Conservation (phyloP, 1,139 yeast genomes). For the Pneumocystis murina region DNA sequence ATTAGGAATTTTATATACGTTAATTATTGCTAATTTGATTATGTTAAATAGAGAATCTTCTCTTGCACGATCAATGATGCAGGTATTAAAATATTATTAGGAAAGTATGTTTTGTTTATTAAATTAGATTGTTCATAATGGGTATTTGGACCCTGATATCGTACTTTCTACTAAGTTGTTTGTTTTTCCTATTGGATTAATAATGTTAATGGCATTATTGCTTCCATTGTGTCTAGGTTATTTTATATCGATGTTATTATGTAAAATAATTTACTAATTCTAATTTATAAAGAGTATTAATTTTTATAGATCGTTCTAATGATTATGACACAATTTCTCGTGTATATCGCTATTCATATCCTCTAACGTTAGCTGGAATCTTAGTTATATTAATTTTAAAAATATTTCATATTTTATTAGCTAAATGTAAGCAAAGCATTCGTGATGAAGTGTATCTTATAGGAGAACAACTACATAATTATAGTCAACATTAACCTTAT, state of each 20-base stretch:
- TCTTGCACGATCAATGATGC: neutral
- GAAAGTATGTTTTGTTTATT: neutral
- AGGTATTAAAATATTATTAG: neutral
- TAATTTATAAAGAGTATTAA: slow-evolving; percentile 10
- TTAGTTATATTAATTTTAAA: slow-evolving; percentile 1
- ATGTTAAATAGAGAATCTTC: slow-evolving; percentile 5
- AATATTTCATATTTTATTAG: slow-evolving; percentile 10
- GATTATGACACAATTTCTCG: slow-evolving; percentile 8
- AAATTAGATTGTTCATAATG: slow-evolving; percentile 1
- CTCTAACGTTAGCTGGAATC: slow-evolving; percentile 7
- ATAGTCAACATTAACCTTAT: neutral
- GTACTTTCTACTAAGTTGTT: slow-evolving; percentile 3
- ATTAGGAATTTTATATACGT: slow-evolving; percentile 5
- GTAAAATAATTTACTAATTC: slow-evolving; percentile 8
- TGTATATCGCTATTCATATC: slow-evolving; percentile 11
- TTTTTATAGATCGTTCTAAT: slow-evolving; percentile 12
- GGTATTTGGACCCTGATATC: slow-evolving; percentile 9
- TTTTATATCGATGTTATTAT: slow-evolving; percentile 1
- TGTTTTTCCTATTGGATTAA: slow-evolving; percentile 4
- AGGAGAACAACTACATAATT: slow-evolving; percentile 24
- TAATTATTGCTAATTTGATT: slow-evolving; percentile 4
- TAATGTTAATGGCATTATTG: slow-evolving; percentile 3
- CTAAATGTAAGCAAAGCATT: slow-evolving; percentile 17
- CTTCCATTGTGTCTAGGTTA: slow-evolving; percentile 6
- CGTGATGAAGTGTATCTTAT: slow-evolving; percentile 25